phyloP scores from a whole-genome alignment of 73 alveolate species.

The Paramecium biaurelia region DNA sequence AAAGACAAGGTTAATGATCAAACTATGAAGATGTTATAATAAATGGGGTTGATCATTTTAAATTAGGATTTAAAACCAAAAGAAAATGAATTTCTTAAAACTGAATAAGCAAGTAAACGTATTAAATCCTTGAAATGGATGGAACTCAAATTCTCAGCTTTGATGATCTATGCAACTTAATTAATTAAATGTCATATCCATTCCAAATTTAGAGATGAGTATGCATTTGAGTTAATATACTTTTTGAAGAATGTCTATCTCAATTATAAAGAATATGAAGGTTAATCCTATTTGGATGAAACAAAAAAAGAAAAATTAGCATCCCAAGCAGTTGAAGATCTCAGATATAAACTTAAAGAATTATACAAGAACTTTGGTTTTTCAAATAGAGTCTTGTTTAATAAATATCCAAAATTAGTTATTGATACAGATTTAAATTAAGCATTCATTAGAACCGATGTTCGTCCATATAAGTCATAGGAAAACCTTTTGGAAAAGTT shows the following conservation, averaged over 20 bases:
- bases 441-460: background rate
- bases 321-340: constrained; percentile 11
- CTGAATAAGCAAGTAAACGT: constrained; percentile 41
- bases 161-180: constrained; percentile 13
- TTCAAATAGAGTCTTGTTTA: constrained; percentile 37
- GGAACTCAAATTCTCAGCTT: constrained; percentile 31
- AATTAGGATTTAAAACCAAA: constrained; percentile 10
- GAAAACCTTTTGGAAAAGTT: background rate
- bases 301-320: background rate
- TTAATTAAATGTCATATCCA: constrained; percentile 6
- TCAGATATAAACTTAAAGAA: background rate
- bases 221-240: constrained; percentile 27
- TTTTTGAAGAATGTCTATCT: background rate
- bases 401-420: constrained; percentile 41
- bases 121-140: constrained; percentile 5
- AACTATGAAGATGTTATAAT: background rate
- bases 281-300: constrained; percentile 36
- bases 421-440: constrained; percentile 51
- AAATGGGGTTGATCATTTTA: constrained; percentile 7
- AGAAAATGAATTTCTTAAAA: constrained; percentile 28
- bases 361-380: constrained; percentile 8
- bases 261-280: constrained; percentile 3
- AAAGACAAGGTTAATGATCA: constrained; percentile 29
- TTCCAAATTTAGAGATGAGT: constrained; percentile 45
- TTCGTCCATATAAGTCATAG: constrained; percentile 22